Percentiles rank a stretch among this genome's conserved stretches.
Conservation (phyloP, 192 early-diverging fungal species). For the Phycomyces blakesleeanus region DNA sequence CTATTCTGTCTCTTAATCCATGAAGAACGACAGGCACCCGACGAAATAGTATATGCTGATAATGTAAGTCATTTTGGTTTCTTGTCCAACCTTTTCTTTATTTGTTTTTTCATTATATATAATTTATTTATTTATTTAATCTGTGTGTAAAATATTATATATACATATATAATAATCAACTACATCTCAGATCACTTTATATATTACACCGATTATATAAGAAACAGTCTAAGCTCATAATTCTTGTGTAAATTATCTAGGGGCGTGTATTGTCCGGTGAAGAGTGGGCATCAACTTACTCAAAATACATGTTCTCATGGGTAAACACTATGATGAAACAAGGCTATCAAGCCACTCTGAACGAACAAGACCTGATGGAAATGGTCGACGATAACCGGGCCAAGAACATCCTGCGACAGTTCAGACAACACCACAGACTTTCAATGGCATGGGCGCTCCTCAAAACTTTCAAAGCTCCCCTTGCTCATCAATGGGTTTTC, state of each 20-base stretch:
- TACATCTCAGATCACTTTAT: slow-evolving; percentile 6
- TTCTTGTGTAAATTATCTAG: slow-evolving; percentile 7
- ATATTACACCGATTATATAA: slow-evolving; percentile 20
- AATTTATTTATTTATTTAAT: too few species aligned
- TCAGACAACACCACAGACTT: slow-evolving; percentile 4
- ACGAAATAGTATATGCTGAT: background rate
- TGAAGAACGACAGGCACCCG: slow-evolving; percentile 16
- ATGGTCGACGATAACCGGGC: slow-evolving; percentile 45
- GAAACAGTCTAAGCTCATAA: slow-evolving; percentile 9
- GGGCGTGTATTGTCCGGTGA: slow-evolving; percentile 30
- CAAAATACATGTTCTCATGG: slow-evolving; percentile 47
- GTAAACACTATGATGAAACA: slow-evolving; percentile 47
- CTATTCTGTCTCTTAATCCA: slow-evolving; percentile 14
- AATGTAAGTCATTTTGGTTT: slow-evolving; percentile 9
- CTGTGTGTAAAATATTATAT: too few species aligned
- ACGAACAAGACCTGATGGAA: slow-evolving; percentile 48
- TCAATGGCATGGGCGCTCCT: slow-evolving; percentile 8
- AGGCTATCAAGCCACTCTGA: slow-evolving; percentile 45
- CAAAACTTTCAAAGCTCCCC: slow-evolving; percentile 34
- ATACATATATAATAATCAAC: too few species aligned
- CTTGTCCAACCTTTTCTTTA: too few species aligned
- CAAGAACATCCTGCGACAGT: slow-evolving; percentile 20
- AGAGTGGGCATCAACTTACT: slow-evolving; percentile 31
- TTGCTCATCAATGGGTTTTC: slow-evolving; percentile 37
- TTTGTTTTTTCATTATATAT: too few species aligned